Evolutionary conservation across 2,329 filamentous ascomycete species (phyloP), one percentile per base, ranked within the genome.

Genomic region (Sclerotinia glacialis): DNA sequence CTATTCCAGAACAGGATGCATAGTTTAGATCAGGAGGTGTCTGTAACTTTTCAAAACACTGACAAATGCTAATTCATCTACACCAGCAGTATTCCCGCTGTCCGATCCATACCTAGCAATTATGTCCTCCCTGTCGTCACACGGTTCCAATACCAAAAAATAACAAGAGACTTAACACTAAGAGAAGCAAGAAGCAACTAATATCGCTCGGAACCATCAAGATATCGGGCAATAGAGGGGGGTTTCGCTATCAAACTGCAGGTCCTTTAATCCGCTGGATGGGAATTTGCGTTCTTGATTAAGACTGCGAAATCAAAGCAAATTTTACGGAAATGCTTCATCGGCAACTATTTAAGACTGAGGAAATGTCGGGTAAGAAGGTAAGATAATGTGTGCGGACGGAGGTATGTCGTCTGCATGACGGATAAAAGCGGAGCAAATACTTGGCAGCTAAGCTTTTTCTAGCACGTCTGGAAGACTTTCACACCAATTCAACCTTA

Each of bases 81-180:
- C 21, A 14, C 12, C 21, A 49, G 44, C 28, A 16, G 5, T 37
- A 23, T n/a, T 8, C 44, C 23, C 14, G 28, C 56, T 37, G 4
- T 11, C 2, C 2, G 6, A 47, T 23, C 6, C 3, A 34, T 28
- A 0, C 21, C 44, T 37, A 5, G 3, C 21, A 23, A 37, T 1
- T 4, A 18, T 28, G 14, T 23, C 2, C 21, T n/a, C 21, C 21
- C 12, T 21, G 18, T 18, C 2, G 5, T 16, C n/a, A n/a, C 2
- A 23, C 12, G 2, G 12, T 37, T 31, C 34, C 11, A 8, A 11
- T 5, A 60, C 1, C 1, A 16, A 18, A 31, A 2, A 3, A n/a
- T n/a, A n/a, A 0, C 1, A 8, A 23, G 0, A 31, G 7, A 9
- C 0, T 46, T 23, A 0, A 28, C 1, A 16, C 46, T 2, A 14